Percentiles rank a stretch among this genome's conserved stretches.
Evolutionary conservation across 345 rosid genomes (phyloP).

Genomic region (Ceriops decandra): DNA sequence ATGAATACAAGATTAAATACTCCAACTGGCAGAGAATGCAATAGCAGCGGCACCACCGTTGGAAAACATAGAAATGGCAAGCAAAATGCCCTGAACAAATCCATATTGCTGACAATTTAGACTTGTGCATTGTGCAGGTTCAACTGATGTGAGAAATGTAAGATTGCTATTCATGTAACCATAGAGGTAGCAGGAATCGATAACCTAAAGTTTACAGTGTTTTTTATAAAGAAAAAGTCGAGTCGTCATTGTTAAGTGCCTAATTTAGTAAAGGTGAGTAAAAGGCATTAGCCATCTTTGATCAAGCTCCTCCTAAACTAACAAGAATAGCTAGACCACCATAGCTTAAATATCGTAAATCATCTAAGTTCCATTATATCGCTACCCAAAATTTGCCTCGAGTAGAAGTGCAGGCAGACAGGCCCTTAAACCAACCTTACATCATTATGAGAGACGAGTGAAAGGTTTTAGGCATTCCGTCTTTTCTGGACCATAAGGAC

Average conservation of each 20-base stretch:
- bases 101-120: not conserved
- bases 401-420: no score
- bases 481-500: constrained; percentile 50
- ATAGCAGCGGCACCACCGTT: not conserved
- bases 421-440: no score
- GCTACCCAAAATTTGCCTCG: no score
- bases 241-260: not conserved
- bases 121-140: not conserved
- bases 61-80: not conserved
- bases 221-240: not conserved
- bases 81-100: not conserved
- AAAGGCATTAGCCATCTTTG: not conserved
- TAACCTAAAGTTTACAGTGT: not conserved
- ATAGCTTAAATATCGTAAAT: no score
- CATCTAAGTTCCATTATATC: no score
- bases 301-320: no score
- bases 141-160: not conserved
- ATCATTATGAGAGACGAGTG: no score
- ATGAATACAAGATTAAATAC: not conserved
- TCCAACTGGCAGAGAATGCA: not conserved
- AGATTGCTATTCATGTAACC: no score
- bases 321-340: no score
- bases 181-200: no score
- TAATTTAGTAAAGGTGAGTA: no score
- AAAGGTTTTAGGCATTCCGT: not conserved